Evolutionary conservation across 1,284 basidiomycete species (phyloP).

Genomic region (Neotropicomus parvogracilis): DNA sequence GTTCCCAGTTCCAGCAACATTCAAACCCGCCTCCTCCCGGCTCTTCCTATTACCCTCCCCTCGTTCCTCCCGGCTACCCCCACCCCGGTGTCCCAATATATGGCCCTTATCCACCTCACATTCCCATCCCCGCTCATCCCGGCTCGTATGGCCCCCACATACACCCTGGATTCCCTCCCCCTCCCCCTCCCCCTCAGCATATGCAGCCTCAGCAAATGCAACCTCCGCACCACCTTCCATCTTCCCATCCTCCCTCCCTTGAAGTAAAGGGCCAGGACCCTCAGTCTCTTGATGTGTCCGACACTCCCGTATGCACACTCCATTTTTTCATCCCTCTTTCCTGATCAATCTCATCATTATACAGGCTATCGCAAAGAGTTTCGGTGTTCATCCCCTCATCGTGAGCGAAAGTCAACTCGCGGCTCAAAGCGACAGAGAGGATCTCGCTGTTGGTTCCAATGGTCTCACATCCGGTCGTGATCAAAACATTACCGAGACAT

Average conservation of each 20-base stretch:
- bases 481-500: constrained; percentile 50
- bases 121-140: constrained; percentile 48
- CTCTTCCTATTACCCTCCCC: constrained; percentile 38
- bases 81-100: constrained; percentile 40
- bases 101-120: constrained; percentile 44
- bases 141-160: constrained; percentile 50
- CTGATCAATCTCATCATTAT: constrained; percentile 7
- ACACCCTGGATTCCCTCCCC: constrained; percentile 52
- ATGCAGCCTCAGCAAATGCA: constrained; percentile 33
- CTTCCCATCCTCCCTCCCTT: constrained; percentile 23
- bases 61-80: constrained; percentile 46
- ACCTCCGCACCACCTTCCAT: constrained; percentile 33
- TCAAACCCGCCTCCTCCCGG: constrained; percentile 34
- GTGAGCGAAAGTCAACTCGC: constrained; percentile 58
- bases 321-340: neutral
- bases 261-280: constrained; percentile 72
- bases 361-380: constrained; percentile 71
- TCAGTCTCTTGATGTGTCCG: constrained; percentile 70
- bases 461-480: constrained; percentile 68
- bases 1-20: constrained; percentile 29
- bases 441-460: constrained; percentile 68
- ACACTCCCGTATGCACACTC: constrained; percentile 46
- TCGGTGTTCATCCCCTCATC: constrained; percentile 70
- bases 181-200: constrained; percentile 43
- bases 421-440: constrained; percentile 55